phyloP scores from a whole-genome alignment of 768 basidiomycete species.

The Rhodotorula graminis region DNA sequence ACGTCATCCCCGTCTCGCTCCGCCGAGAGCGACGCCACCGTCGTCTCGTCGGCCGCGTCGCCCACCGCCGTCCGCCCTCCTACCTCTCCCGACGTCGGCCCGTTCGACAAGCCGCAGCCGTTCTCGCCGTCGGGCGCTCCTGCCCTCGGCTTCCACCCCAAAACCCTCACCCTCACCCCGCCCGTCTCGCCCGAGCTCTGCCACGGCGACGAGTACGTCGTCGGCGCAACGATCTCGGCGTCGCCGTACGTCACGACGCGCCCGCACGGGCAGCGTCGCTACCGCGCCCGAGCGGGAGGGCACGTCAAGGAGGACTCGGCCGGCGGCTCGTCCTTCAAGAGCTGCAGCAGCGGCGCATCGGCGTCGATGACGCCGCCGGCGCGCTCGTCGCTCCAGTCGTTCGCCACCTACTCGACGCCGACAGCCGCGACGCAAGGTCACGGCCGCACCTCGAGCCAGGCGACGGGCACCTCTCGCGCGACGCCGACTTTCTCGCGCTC shows the following conservation, averaged over 20 bases:
- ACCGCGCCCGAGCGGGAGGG: background rate
- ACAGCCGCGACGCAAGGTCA: background rate
- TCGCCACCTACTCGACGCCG: background rate
- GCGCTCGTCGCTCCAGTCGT: background rate
- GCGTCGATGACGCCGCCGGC: background rate
- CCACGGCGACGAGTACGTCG: background rate
- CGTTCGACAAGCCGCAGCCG: background rate
- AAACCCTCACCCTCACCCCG: constrained; percentile 17
- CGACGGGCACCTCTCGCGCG: background rate
- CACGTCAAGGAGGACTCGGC: background rate
- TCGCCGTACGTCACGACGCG: constrained; percentile 21
- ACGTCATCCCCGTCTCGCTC: background rate
- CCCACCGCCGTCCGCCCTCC: background rate
- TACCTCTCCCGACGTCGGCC: constrained; percentile 2
- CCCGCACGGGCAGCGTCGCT: background rate
- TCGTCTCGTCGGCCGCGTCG: too few relatives aligned
- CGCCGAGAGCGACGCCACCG: background rate
- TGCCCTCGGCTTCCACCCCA: constrained; percentile 6
- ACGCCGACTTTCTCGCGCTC: background rate
- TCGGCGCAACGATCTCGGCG: background rate
- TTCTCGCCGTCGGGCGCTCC: background rate
- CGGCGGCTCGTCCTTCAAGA: background rate
- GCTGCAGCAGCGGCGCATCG: background rate
- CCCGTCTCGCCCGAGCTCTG: constrained; percentile 13
- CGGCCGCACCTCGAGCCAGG: background rate